Evolutionary conservation across 805 yeast species (phyloP), one percentile per base, ranked within the genome.

Genomic region (Vanderwaltozyma yarrowii): DNA sequence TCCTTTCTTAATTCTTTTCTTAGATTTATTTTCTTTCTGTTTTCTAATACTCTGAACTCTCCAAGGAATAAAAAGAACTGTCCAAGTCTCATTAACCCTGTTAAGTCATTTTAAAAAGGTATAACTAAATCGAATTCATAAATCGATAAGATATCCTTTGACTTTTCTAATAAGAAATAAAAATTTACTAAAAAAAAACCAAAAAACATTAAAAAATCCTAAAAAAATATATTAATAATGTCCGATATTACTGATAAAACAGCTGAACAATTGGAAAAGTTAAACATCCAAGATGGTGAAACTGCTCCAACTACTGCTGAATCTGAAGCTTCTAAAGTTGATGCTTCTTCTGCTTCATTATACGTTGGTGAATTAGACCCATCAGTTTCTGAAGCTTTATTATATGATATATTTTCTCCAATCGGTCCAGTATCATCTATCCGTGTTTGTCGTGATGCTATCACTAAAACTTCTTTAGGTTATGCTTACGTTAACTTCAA

Each of bases 361-460:
- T 92, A 92, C 69, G 97, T 92, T 60, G 97, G 98, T 60, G 98
- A 92, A 70, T 78, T 92, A 56, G 94, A 85, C 65, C 84, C 88
- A 47, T 64, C 82, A 33, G 95, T 92, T 53, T 83, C 86, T 54
- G 98, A 92, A 74, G 95, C 97, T 45, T 73, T 81, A 55, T 77
- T 92, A 60, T 92, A 83, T 62, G 98, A 92, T 72, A 72, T 88
- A 56, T 92, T 92, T 73, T 83, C 94, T 48, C 87, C 84, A 60
- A 74, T 89, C 55, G 98, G 97, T 52, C 87, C 85, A 58, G 97
- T 92, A 44, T 76, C 96, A 24, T 85, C 96, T 46, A 88, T 92
- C 65, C 88, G 97, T 72, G 96, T 92, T 48, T 92, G 98, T 73
- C 89, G 98, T 71, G 97, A 92, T 62, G 94, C 96, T 52, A 81